Evolutionary conservation across 164 flowering plant species (phyloP).

Genomic region (Annona cherimola): DNA sequence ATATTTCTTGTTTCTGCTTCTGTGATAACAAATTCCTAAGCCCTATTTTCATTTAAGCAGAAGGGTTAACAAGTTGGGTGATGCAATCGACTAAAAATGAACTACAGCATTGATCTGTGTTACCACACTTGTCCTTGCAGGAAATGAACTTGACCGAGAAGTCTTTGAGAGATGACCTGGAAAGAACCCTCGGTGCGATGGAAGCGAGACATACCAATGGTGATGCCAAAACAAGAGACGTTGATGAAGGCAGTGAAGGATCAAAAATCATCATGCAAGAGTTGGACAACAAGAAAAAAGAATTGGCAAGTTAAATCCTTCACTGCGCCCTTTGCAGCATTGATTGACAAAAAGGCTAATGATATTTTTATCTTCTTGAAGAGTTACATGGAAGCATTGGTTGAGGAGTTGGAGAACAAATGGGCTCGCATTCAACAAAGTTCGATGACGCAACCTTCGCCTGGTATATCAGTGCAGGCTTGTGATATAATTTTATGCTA

Average conservation of each 20-base stretch:
- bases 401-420: slow-evolving; percentile 56
- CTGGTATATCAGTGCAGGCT: slow-evolving; percentile 41
- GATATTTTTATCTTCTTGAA: slow-evolving; percentile 20
- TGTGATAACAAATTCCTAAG: background rate
- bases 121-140: slow-evolving; percentile 25
- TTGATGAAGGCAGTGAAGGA: slow-evolving; percentile 32
- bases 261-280: slow-evolving; percentile 29
- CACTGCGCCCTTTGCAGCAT: background rate
- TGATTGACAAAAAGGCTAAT: background rate
- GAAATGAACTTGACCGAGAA: slow-evolving; percentile 56
- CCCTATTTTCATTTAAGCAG: background rate
- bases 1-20: background rate
- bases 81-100: background rate
- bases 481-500: too few species aligned
- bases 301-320: slow-evolving; percentile 40
- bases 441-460: slow-evolving; percentile 74
- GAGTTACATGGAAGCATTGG: slow-evolving; percentile 59
- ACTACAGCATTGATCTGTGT: background rate
- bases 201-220: slow-evolving; percentile 19
- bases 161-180: slow-evolving; percentile 47
- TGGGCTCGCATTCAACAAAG: slow-evolving; percentile 69
- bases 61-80: background rate
- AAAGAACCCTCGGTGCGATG: slow-evolving; percentile 28
- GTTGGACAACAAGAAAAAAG: slow-evolving; percentile 63
- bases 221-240: slow-evolving; percentile 25